Percentiles rank a stretch among this genome's conserved stretches.
These are phyloP conservation scores for Kickxella alabastrina DNA, from an alignment of 192 early-diverging fungal species.

Conservation along the genomic window DNA sequence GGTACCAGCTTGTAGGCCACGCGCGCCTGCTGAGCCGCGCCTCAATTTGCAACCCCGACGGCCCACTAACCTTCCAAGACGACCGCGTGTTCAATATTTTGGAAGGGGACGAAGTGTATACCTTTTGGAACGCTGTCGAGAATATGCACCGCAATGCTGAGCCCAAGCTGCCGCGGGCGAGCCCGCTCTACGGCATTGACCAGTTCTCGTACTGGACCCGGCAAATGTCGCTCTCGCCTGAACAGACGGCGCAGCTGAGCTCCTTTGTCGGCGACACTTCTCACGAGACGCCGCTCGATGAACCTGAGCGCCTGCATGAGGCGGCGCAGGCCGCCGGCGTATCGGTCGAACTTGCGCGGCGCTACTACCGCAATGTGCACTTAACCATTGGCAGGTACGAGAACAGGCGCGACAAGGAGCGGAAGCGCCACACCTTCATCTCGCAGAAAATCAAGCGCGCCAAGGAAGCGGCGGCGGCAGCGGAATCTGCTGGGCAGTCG, in stretches of 20 bases:
- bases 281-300: slow-evolving; percentile 26
- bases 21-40: slow-evolving; percentile 20
- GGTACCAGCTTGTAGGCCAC: slow-evolving; percentile 34
- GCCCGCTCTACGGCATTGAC: slow-evolving; percentile 26
- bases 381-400: neutral
- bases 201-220: slow-evolving; percentile 13
- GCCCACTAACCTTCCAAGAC: slow-evolving; percentile 12
- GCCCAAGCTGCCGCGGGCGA: neutral
- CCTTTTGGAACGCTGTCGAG: slow-evolving; percentile 10
- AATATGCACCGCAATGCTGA: neutral
- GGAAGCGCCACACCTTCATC: neutral
- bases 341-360: slow-evolving; percentile 17
- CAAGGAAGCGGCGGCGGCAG: neutral
- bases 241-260: slow-evolving; percentile 9
- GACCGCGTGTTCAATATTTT: slow-evolving; percentile 19
- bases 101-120: slow-evolving; percentile 1
- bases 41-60: neutral
- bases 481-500: neutral
- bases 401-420: neutral
- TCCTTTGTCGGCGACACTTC: slow-evolving; percentile 10
- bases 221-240: neutral
- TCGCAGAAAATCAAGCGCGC: slow-evolving; percentile 2
- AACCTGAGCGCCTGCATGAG: neutral
- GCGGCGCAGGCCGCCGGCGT: slow-evolving; percentile 22
- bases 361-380: slow-evolving; percentile 22